Base-by-base conservation (phyloP, 2,329 filamentous ascomycete genomes). In the Stachybotrys chartarum region DNA sequence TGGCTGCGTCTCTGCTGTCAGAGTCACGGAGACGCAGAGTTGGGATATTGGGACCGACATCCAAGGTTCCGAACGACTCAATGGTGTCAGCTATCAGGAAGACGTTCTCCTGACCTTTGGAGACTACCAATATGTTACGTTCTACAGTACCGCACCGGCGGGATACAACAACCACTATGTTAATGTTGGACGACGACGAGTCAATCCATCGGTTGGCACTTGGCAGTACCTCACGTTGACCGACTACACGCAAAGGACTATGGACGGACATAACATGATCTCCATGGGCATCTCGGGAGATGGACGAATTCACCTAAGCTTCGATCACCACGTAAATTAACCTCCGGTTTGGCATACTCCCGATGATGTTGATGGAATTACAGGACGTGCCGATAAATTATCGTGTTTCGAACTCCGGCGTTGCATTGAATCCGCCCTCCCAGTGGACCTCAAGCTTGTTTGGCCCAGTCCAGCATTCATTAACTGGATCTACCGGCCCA, bases 191-290 rank as follows among this genome's bases (percentile, higher is more conserved):
- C 56, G 60, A 3, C 55, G 60, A 16, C 31, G 31, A 35, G 52
- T 52, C 30, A 17, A 14, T n/a, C 51, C 45, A 39, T 39, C 11
- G 16, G 54, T 56, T 10, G 54, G 51, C 1, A 54, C 50, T 8
- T 62, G 60, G 60, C 59, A 62, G 45, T 55, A 54, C 11, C 53
- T 62, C 47, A 55, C 53, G 18, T 57, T 62, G n/a, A 61, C 58
- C 12, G 60, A 62, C 53, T 62, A 61, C 30, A 50, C 53, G 45
- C 60, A 62, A 53, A 53, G 35, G 30, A 62, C 60, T 31, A 57
- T 61, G 51, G 60, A 62, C 46, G 55, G 55, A 10, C 59, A 61
- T 42, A 62, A 62, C 50, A 62, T 58, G 46, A 62, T 62, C 35
- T 62, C 60, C 3, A 51, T 62, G 55, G 60, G 59, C 2, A 58